Evolutionary conservation across 148 eudicot species (phyloP).

Genomic region (Diospyros kaki): DNA sequence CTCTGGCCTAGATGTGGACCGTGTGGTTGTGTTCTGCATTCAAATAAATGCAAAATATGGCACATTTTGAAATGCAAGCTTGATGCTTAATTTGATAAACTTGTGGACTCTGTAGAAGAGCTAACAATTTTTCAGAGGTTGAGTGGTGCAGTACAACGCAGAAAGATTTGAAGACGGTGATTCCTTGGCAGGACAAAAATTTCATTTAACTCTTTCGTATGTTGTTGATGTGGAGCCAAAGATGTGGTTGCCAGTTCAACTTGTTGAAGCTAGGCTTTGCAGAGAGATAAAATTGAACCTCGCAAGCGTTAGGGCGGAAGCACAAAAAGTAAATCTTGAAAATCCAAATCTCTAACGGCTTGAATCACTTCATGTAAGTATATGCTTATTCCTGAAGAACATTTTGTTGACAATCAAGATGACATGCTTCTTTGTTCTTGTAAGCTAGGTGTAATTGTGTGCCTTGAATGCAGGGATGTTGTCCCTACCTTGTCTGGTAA

Average conservation of each 20-base stretch:
- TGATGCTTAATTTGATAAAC: neutral
- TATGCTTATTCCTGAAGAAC: no score
- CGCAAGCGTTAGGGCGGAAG: conserved; percentile 48
- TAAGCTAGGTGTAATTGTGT: no score
- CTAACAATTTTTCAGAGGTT: conserved; percentile 2
- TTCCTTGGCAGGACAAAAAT: conserved; percentile 20
- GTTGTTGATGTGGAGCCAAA: conserved; percentile 66
- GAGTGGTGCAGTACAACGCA: conserved; percentile 24
- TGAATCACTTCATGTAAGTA: neutral
- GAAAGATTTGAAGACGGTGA: conserved; percentile 14
- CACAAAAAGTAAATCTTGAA: conserved; percentile 30
- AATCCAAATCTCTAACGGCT: neutral
- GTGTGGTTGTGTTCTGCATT: neutral
- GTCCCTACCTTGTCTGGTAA: no score
- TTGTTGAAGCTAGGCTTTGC: conserved; percentile 66
- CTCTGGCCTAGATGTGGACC: no score
- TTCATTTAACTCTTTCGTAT: conserved; percentile 43
- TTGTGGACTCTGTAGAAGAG: neutral
- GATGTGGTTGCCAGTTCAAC: conserved; percentile 64
- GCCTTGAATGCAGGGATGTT: no score
- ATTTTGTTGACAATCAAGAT: no score
- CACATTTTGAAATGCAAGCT: neutral
- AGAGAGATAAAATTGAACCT: conserved; percentile 58
- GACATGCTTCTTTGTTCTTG: no score
- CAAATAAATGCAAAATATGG: neutral